Evolutionary conservation across 2,329 filamentous ascomycete genomes (phyloP).

Genomic region (Herpotrichia juniperi): DNA sequence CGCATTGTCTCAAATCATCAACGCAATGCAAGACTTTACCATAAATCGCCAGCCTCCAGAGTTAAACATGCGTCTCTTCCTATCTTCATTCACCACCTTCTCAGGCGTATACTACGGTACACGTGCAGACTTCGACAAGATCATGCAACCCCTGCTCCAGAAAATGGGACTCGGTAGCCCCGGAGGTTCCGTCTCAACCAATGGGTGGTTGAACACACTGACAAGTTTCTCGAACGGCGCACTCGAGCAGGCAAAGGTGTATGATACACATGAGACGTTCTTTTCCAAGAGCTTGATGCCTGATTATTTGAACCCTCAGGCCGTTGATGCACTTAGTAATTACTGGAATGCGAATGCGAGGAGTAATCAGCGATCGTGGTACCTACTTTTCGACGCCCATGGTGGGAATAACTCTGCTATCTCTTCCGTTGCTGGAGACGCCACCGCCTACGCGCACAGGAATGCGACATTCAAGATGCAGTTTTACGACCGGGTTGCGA

Average conservation of each 20-base stretch:
- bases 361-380: constrained; percentile 24
- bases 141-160: constrained; percentile 29
- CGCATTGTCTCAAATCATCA: constrained; percentile 22
- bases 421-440: constrained; percentile 13
- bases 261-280: constrained; percentile 34
- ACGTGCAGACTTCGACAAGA: constrained; percentile 24
- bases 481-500: constrained; percentile 26
- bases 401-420: constrained; percentile 26
- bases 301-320: constrained; percentile 18
- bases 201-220: constrained; percentile 29
- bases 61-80: constrained; percentile 34
- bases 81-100: constrained; percentile 21
- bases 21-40: constrained; percentile 30
- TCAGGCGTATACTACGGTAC: constrained; percentile 34
- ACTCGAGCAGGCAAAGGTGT: constrained; percentile 23
- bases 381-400: constrained; percentile 35
- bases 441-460: constrained; percentile 32
- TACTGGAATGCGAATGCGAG: constrained; percentile 31
- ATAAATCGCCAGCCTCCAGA: constrained; percentile 26
- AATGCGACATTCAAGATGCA: constrained; percentile 35
- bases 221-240: constrained; percentile 25
- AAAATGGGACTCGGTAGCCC: constrained; percentile 21
- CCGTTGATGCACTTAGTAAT: constrained; percentile 23
- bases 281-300: constrained; percentile 37
- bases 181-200: constrained; percentile 12